A percentile compares a stretch with the other conserved stretches of the same genome.
These are phyloP conservation scores for Platismatia glauca DNA, from an alignment of 495 filamentous ascomycete genomes.

Conservation along the genomic window DNA sequence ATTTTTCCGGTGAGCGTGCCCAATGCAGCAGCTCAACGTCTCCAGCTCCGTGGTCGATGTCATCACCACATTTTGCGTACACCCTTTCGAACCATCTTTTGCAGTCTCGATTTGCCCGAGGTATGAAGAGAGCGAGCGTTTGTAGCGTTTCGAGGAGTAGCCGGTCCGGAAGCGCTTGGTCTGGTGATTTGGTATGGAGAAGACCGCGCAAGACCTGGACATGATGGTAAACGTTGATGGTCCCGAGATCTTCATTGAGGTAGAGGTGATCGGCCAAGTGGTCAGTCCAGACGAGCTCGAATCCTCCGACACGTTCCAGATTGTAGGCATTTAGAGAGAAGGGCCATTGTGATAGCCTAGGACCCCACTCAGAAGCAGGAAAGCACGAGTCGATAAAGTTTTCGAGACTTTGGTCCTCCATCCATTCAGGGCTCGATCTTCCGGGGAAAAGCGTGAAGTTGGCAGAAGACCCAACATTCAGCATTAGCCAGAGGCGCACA, in stretches of 20 bases:
- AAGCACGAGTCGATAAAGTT: not conserved
- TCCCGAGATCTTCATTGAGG: slow-evolving; percentile 32
- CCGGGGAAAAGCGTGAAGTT: not conserved
- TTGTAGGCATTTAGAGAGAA: slow-evolving; percentile 16
- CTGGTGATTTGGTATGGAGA: not conserved
- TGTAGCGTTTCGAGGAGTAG: slow-evolving; percentile 36
- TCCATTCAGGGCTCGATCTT: slow-evolving; percentile 7
- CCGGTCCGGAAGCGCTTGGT: slow-evolving; percentile 7
- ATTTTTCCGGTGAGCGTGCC: slow-evolving; percentile 35
- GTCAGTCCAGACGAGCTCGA: slow-evolving; percentile 34
- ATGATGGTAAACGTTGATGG: slow-evolving; percentile 39
- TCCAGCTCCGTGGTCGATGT: slow-evolving; percentile 24
- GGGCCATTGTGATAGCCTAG: slow-evolving; percentile 15
- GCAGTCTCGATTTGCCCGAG: slow-evolving; percentile 24
- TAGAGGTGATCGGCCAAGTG: slow-evolving; percentile 40
- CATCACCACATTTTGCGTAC: not conserved
- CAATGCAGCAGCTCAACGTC: slow-evolving; percentile 21
- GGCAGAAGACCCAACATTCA: slow-evolving; percentile 6
- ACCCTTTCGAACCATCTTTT: slow-evolving; percentile 26
- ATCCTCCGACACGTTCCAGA: slow-evolving; percentile 30
- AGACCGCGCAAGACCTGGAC: slow-evolving; percentile 6
- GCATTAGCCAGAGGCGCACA: slow-evolving; percentile 10
- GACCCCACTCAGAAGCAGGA: slow-evolving; percentile 1
- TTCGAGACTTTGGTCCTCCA: not conserved
- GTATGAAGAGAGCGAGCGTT: slow-evolving; percentile 39